Conservation (phyloP, 495 filamentous ascomycete species). For the Diplogelasinospora grovesii region DNA sequence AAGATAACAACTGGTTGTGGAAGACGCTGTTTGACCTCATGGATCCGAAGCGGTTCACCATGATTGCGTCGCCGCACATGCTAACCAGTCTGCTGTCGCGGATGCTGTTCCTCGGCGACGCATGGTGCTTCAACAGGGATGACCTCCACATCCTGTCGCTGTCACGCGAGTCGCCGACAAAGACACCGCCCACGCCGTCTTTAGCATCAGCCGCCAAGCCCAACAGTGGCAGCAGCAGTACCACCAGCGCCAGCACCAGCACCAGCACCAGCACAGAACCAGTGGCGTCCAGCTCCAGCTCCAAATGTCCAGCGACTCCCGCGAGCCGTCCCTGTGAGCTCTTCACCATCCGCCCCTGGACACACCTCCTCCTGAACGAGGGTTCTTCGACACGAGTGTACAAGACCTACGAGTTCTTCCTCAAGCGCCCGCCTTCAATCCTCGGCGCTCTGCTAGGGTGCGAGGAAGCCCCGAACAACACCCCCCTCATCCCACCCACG, state of each 20-base stretch:
- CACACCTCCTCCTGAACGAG: slow-evolving; percentile 37
- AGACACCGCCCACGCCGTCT: too few relatives aligned
- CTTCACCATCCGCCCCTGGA: slow-evolving; percentile 36
- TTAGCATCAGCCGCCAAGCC: not conserved
- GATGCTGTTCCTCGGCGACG: slow-evolving; percentile 29
- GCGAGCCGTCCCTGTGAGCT: slow-evolving; percentile 9
- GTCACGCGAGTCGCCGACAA: slow-evolving; percentile 5
- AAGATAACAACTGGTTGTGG: slow-evolving; percentile 37
- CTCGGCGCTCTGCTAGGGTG: slow-evolving; percentile 30
- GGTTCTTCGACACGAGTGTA: slow-evolving; percentile 33
- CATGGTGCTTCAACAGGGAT: slow-evolving; percentile 30
- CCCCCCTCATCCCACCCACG: slow-evolving; percentile 25
- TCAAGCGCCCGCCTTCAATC: slow-evolving; percentile 32
- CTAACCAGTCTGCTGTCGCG: slow-evolving; percentile 35
- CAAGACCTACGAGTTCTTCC: slow-evolving; percentile 33
- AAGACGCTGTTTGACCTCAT: slow-evolving; percentile 31
- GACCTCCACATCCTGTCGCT: slow-evolving; percentile 40
- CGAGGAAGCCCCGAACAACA: slow-evolving; percentile 24
- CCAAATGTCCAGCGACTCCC: not conserved
- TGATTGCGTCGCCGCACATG: slow-evolving; percentile 35
- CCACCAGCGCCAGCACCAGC: not conserved
- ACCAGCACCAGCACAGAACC: not conserved
- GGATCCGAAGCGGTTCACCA: slow-evolving; percentile 34
- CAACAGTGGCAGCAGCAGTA: not conserved
- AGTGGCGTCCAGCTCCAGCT: not conserved